Evolutionary conservation across 225 moss, liverwort and hornwort genomes (phyloP).

Genomic region (Marchantia polymorpha): DNA sequence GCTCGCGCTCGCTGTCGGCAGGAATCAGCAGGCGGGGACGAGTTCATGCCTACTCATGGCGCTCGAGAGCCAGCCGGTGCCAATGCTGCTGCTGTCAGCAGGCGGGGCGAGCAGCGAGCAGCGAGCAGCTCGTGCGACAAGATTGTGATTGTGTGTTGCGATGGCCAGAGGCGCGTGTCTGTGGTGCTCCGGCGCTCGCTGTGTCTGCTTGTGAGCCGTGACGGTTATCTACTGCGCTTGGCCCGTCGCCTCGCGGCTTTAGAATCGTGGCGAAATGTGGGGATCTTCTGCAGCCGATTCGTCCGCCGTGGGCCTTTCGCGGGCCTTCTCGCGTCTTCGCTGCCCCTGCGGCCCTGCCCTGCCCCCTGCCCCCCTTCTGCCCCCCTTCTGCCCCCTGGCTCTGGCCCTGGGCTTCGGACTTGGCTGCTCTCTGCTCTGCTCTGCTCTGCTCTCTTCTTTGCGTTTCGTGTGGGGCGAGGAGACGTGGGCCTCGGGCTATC

Average conservation of each 20-base stretch:
- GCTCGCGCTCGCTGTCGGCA: not conserved
- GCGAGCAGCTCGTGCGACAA: not conserved
- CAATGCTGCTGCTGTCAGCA: not conserved
- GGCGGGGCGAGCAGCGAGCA: not conserved
- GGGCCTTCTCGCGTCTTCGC: too few species aligned
- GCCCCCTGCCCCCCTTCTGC: too few species aligned
- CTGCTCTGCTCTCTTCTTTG: too few species aligned
- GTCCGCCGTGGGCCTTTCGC: too few species aligned
- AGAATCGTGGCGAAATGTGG: not conserved
- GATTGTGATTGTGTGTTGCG: too few species aligned
- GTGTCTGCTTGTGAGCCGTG: not conserved
- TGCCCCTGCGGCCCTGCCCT: too few species aligned
- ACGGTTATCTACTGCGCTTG: not conserved
- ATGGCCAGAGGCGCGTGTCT: not conserved
- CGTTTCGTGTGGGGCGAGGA: too few species aligned
- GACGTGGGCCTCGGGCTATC: too few species aligned
- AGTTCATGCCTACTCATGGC: not conserved
- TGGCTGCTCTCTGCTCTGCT: too few species aligned
- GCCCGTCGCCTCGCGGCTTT: conserved; percentile 4
- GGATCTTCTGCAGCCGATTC: too few species aligned
- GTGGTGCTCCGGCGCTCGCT: not conserved
- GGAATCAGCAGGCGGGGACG: not conserved
- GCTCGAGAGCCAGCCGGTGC: not conserved
- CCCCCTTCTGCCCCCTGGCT: too few species aligned
- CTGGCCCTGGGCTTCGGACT: too few species aligned